Evolutionary conservation across 169 alveolate genomes (phyloP), one percentile per base, ranked within the genome.

Genomic region (Plasmodium fragile): DNA sequence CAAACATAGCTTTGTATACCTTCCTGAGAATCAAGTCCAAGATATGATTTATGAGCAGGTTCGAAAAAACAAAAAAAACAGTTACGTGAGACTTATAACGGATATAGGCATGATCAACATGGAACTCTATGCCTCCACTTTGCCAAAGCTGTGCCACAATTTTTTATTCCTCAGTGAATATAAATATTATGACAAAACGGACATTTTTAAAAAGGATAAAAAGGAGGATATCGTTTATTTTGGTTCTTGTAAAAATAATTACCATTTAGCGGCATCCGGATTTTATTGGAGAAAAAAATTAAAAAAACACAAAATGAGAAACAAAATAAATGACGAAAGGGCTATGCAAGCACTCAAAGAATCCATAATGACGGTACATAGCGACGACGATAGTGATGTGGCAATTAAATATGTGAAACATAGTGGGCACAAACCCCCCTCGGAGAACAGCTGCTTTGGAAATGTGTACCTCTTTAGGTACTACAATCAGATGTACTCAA

Each of bases 321-420:
- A 79, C 18, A 89, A 89, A 49, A 73, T 89, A 78, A 80, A 89
- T 30, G 90, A 77, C 34, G 94, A 89, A 89, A 59, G 0, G 22
- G 49, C 8, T 16, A 32, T 89, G 45, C 71, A 69, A 18, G 81
- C 39, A 41, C 49, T 89, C 11, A 89, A 89, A 49, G 94, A 89
- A 65, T n/a, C 70, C 18, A 30, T 85, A 85, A 89, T 79, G 82
- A 52, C 16, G 71, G 82, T 78, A 80, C 65, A 59, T 45, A 89
- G 94, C 71, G 94, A 89, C 53, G 81, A 89, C 65, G 94, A 89
- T 89, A 89, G 94, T 89, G 94, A 89, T 71, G 55, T 78, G 71
- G 90, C 30, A 13, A 79, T 77, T 49, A 89, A 89, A 65, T 89
- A 89, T 43, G 36, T 89, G 30, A 89, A 69, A 22, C 49, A 69